Evolutionary conservation across 73 alveolate genomes (phyloP).

Genomic region (Uronychia setigera): DNA sequence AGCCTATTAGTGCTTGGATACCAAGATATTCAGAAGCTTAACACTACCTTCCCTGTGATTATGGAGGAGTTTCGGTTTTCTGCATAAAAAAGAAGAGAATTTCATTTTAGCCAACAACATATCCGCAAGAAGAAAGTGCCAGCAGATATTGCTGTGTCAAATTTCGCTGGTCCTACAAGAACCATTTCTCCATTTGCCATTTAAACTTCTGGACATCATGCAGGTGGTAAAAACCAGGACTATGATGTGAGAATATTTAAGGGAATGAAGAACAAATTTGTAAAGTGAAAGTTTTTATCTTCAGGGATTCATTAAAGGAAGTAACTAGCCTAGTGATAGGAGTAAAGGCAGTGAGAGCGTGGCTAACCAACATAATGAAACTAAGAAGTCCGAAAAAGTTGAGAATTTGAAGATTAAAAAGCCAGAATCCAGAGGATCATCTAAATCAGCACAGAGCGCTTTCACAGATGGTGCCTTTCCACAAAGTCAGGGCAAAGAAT

Average conservation of each 20-base stretch:
- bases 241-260: background rate
- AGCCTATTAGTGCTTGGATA: conserved; percentile 23
- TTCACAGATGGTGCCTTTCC: too few relatives aligned
- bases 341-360: too few relatives aligned
- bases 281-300: background rate
- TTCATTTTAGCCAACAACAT: background rate
- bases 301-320: background rate
- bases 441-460: background rate
- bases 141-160: background rate
- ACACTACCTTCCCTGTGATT: background rate
- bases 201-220: background rate
- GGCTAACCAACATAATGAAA: background rate
- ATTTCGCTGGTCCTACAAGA: background rate
- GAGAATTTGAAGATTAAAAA: background rate
- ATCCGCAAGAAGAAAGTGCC: background rate
- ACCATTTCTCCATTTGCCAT: background rate
- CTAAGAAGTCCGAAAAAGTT: background rate
- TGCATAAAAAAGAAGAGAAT: background rate
- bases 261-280: background rate
- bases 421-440: background rate
- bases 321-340: background rate
- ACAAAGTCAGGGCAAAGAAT: too few relatives aligned
- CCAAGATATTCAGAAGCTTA: background rate
- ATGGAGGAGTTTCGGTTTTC: background rate
- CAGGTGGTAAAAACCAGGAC: background rate